Evolutionary conservation across 768 basidiomycete genomes (phyloP).

Genomic region (Boletus pseudopeckii): DNA sequence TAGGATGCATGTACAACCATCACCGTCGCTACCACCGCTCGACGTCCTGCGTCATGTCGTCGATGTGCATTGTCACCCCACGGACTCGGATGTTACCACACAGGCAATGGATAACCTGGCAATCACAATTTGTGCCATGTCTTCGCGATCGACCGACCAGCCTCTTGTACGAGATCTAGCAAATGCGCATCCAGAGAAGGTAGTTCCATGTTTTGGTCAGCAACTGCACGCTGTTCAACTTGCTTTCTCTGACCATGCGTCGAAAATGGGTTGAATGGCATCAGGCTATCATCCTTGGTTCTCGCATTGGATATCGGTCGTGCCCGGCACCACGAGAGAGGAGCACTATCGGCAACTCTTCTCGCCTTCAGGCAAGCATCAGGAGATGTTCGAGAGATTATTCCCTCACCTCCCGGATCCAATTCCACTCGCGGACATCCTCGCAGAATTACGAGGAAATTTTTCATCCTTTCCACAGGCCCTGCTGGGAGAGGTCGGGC

Average conservation of each 20-base stretch:
- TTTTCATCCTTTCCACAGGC: constrained; percentile 61
- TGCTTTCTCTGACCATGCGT: constrained; percentile 8
- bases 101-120: constrained; percentile 52
- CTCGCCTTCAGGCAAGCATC: constrained; percentile 36
- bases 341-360: constrained; percentile 77
- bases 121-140: constrained; percentile 84
- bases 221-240: constrained; percentile 12
- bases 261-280: constrained; percentile 5
- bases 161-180: constrained; percentile 65
- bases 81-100: constrained; percentile 57
- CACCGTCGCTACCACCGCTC: constrained; percentile 22
- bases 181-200: constrained; percentile 53
- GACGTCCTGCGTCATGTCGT: constrained; percentile 64
- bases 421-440: constrained; percentile 51
- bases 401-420: constrained; percentile 73
- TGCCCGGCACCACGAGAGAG: constrained; percentile 46
- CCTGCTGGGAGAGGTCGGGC: constrained; percentile 91
- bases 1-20: neutral
- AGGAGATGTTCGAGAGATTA: constrained; percentile 50
- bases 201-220: constrained; percentile 89
- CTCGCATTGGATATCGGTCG: constrained; percentile 66
- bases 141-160: constrained; percentile 66
- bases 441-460: constrained; percentile 57
- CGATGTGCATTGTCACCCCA: constrained; percentile 93
- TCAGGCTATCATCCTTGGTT: constrained; percentile 97